These are phyloP conservation scores for Coelastrella sp. DNA, from an alignment of 139 green algal genomes.

Conservation along the genomic window DNA sequence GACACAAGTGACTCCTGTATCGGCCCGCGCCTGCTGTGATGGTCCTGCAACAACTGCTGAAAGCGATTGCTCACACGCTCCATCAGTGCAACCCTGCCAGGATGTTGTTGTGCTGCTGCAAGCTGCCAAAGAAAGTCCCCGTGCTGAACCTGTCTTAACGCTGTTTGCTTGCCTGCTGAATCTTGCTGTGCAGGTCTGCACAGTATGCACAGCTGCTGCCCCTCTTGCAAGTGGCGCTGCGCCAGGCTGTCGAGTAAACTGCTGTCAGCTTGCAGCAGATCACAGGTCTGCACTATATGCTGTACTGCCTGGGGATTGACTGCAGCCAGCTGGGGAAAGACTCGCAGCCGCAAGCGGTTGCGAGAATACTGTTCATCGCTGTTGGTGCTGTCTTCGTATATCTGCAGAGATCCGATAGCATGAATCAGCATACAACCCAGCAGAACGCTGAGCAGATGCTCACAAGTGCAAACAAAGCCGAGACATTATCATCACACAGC, in stretches of 20 bases:
- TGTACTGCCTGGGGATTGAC: constrained; percentile 56
- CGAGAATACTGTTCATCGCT: constrained; percentile 47
- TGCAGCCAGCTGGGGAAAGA: constrained; percentile 50
- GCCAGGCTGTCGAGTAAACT: background rate
- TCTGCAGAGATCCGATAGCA: background rate
- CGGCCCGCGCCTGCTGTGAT: background rate
- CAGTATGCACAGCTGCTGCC: constrained; percentile 7
- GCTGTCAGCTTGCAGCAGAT: constrained; percentile 40
- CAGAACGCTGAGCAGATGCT: too few species aligned
- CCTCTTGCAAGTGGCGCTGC: constrained; percentile 43
- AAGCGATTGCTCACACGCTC: background rate
- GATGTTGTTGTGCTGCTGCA: too few species aligned
- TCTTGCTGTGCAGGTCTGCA: too few species aligned
- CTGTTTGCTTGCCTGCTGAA: too few species aligned
- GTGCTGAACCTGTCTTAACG: too few species aligned
- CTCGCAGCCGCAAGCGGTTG: constrained; percentile 55
- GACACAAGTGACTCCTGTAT: background rate
- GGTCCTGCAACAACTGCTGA: background rate
- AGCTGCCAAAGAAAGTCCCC: too few species aligned
- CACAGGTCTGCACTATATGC: constrained; percentile 48
- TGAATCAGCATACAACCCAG: background rate
- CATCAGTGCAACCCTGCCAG: background rate
- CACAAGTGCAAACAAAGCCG: background rate
- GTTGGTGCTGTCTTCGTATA: constrained; percentile 66
- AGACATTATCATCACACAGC: too few species aligned